A percentile compares a stretch with the other conserved stretches of the same genome.
Evolutionary conservation across 2,329 filamentous ascomycete genomes (phyloP).

Genomic region (Sporothrix globosa): DNA sequence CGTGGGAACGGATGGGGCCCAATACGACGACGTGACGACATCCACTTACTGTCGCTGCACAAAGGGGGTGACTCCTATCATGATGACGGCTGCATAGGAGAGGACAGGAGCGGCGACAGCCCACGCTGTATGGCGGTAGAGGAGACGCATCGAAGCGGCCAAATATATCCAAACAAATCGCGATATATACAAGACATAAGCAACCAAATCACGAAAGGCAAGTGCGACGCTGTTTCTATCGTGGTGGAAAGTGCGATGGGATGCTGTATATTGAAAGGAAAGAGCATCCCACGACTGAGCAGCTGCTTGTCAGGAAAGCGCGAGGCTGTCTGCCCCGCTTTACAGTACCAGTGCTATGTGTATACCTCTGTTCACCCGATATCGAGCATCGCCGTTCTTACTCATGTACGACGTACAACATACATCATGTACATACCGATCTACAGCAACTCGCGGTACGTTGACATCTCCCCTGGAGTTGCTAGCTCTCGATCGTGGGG

Average conservation of each 20-base stretch:
- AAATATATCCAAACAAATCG: slow-evolving; percentile 24
- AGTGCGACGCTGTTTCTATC: not conserved
- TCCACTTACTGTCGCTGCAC: slow-evolving; percentile 77
- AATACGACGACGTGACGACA: not conserved
- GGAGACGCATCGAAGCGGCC: slow-evolving; percentile 28
- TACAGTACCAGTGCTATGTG: not conserved
- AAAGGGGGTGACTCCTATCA: slow-evolving; percentile 64
- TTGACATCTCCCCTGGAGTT: not conserved
- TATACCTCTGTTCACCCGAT: not conserved
- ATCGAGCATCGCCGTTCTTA: not conserved
- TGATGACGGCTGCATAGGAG: slow-evolving; percentile 27
- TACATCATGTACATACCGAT: not conserved
- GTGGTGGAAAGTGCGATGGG: slow-evolving; percentile 9
- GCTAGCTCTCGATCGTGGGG: not conserved
- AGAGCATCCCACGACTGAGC: not conserved
- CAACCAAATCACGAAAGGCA: slow-evolving; percentile 7
- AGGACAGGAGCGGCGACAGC: slow-evolving; percentile 49
- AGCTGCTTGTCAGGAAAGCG: not conserved
- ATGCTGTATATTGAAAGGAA: not conserved
- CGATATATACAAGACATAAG: slow-evolving; percentile 14
- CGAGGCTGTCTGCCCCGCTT: slow-evolving; percentile 23
- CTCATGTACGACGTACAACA: not conserved
- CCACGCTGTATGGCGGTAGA: slow-evolving; percentile 51
- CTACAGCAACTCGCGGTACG: not conserved
- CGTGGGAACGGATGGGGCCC: no score